Percentiles rank a stretch among this genome's conserved stretches.
Conservation (phyloP, 1,139 yeast species). For the Pichiaceae sp. region DNA sequence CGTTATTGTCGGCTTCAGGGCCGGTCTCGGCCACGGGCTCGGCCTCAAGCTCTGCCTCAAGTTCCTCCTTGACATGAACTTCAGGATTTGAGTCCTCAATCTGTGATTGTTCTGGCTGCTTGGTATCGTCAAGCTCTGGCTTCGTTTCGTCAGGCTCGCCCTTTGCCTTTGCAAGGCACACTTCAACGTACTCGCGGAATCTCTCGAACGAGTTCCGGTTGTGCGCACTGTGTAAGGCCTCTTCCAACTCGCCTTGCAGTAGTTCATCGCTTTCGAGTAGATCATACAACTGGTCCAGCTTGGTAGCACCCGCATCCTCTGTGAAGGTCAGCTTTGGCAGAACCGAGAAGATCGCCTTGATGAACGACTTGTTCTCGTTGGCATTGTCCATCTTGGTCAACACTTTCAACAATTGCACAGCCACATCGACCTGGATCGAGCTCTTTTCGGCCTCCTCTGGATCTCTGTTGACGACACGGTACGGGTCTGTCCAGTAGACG, state of each 20-base stretch:
- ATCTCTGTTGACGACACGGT: constrained; percentile 47
- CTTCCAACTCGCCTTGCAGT: constrained; percentile 20
- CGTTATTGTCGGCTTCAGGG: too few relatives aligned
- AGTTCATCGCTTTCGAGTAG: constrained; percentile 16
- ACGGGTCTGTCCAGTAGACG: constrained; percentile 82
- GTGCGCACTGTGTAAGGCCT: constrained; percentile 14
- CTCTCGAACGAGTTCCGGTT: constrained; percentile 14
- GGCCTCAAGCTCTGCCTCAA: too few relatives aligned
- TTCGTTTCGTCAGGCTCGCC: constrained; percentile 1
- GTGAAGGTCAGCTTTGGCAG: constrained; percentile 42
- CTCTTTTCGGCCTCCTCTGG: constrained; percentile 31
- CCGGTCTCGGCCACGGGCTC: too few relatives aligned
- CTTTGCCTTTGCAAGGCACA: constrained; percentile 16
- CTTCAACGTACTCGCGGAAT: constrained; percentile 15
- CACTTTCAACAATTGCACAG: constrained; percentile 45
- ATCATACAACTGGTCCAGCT: constrained; percentile 15
- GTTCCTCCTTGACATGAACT: not conserved
- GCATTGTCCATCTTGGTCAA: constrained; percentile 24
- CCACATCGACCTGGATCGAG: constrained; percentile 50
- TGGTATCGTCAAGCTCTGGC: not conserved
- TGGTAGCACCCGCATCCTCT: constrained; percentile 20
- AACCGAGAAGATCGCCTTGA: constrained; percentile 47
- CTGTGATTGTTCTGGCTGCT: not conserved
- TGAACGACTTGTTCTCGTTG: constrained; percentile 31
- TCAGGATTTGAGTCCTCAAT: not conserved